A percentile compares a stretch with the other conserved stretches of the same genome.
Conservation (phyloP, 768 basidiomycete genomes). For the Pulveroboletus sp. region DNA sequence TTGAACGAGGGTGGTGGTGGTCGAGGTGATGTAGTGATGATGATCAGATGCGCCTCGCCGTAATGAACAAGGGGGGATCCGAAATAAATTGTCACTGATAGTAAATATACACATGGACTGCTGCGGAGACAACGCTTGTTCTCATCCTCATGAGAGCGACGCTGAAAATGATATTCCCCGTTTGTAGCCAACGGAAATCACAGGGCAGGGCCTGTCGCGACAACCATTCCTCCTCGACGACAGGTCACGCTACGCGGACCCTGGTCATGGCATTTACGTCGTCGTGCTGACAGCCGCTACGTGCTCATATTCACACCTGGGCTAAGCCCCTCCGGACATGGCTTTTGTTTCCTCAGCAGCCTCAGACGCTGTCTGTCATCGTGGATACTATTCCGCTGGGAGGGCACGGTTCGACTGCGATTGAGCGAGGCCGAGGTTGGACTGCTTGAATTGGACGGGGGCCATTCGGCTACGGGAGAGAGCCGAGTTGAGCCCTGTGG, state of each 20-base stretch:
- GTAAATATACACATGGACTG: too few relatives aligned
- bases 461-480: conserved; percentile 48
- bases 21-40: background rate
- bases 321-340: conserved; percentile 21
- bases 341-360: conserved; percentile 53
- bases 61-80: too few relatives aligned
- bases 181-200: too few relatives aligned
- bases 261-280: conserved; percentile 3
- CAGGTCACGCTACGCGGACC: background rate
- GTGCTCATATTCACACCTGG: conserved; percentile 24
- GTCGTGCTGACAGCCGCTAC: conserved; percentile 5
- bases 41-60: too few relatives aligned
- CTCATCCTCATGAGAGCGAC: too few relatives aligned
- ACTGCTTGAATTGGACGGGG: conserved; percentile 29
- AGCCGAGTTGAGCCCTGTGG: conserved; percentile 36
- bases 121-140: too few relatives aligned
- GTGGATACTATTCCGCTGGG: conserved; percentile 20
- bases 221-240: too few relatives aligned
- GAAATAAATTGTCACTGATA: too few relatives aligned
- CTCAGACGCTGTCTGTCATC: conserved; percentile 39
- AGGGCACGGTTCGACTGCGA: conserved; percentile 67
- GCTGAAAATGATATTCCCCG: too few relatives aligned
- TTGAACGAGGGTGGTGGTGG: background rate
- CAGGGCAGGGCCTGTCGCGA: too few relatives aligned
- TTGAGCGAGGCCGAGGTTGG: conserved; percentile 34